Evolutionary conservation across 305 asterid genomes (phyloP), one percentile per base, ranked within the genome.

Genomic region (Plantago lanceolata): DNA sequence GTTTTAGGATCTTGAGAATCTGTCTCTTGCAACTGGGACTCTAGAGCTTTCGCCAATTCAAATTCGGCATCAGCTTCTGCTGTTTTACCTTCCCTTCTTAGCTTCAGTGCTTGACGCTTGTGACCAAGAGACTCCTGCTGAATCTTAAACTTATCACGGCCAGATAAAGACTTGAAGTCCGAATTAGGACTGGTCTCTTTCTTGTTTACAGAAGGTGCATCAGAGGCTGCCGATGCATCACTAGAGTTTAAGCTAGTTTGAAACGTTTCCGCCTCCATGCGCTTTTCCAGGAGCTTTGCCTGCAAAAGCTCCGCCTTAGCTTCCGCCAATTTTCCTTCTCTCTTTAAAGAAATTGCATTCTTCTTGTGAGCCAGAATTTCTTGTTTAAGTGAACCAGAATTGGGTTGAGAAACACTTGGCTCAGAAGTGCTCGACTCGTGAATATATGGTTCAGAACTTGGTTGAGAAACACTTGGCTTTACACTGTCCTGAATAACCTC

Each of bases 221-320:
- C 70, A 21, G 92, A 73, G 52, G 63, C 62, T 8, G 15, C 3
- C 45, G 82, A 64, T 8, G 73, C 52, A 60, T 80, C 76, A 59
- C 64, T 61, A 15, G 86, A 68, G 54, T 73, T 73, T 19, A 80
- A 68, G 66, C 68, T 53, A 13, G 70, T 59, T 45, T 68, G 81
- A 69, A 84, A 69, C 14, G 59, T 63, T 19, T 64, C 80, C 69
- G 82, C 88, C 69, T 76, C 82, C 40, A 47, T 18, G 6, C 47
- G 78, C 78, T 90, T 94, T 77, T 88, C 99, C 68, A 94, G 68
- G 68, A 84, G 83, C 81, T 90, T 94, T 59, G 99, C 97, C 76
- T 83, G 84, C 48, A 85, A 73, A 59, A 94, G 89, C 75, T 90
- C 99, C 76, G 90, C 97, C 79, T 90, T 94, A 21, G 99, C 99